These are phyloP conservation scores for Lanmaoa rubissima DNA, from an alignment of 768 basidiomycete genomes.

Conservation along the genomic window DNA sequence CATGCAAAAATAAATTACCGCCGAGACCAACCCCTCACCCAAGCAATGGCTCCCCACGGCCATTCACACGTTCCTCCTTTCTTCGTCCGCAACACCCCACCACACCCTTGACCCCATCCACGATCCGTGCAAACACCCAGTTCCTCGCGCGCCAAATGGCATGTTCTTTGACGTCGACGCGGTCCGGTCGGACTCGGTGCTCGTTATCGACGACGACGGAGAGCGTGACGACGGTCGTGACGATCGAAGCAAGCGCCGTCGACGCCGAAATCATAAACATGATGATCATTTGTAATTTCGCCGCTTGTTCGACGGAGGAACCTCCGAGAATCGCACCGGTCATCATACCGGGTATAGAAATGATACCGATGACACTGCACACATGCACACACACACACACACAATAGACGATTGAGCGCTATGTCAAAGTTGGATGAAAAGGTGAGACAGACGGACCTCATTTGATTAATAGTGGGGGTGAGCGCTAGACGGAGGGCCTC, in stretches of 20 bases:
- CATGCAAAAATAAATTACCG: conserved; percentile 6
- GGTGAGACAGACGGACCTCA: conserved; percentile 53
- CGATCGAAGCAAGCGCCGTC: conserved; percentile 67
- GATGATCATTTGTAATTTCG: conserved; percentile 87
- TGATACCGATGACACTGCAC: conserved; percentile 67
- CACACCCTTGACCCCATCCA: conserved; percentile 4
- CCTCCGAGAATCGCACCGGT: conserved; percentile 89
- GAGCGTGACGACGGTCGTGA: conserved; percentile 60
- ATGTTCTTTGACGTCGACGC: conserved; percentile 45
- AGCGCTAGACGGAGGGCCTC: conserved; percentile 80
- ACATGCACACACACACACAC: background rate
- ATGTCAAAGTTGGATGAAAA: background rate
- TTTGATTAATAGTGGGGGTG: conserved; percentile 79
- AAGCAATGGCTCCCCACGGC: conserved; percentile 7
- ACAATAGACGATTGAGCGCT: background rate
- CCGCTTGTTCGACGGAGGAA: conserved; percentile 80
- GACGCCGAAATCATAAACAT: conserved; percentile 90
- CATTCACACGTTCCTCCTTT: background rate
- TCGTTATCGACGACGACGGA: conserved; percentile 64
- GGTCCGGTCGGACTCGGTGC: conserved; percentile 60
- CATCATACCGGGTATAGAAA: conserved; percentile 89
- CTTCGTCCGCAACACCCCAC: conserved; percentile 9
- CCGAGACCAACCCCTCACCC: conserved; percentile 6
- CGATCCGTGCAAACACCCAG: conserved; percentile 25
- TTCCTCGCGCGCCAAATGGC: conserved; percentile 36